Conservation (phyloP, 495 filamentous ascomycete species). For the Aspergillus olivimuriae region DNA sequence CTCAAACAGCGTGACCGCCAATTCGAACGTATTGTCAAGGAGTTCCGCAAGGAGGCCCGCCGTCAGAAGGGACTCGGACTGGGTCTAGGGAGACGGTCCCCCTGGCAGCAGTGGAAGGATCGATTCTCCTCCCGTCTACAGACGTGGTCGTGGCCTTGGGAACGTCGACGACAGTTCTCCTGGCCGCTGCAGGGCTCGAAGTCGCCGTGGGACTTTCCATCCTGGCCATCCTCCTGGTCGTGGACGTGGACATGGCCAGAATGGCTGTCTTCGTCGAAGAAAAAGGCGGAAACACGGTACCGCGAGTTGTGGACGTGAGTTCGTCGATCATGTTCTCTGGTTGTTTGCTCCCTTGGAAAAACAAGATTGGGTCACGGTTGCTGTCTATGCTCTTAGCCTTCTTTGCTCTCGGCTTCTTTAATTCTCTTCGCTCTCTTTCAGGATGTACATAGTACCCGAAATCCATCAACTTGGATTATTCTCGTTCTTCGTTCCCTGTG, state of each 20-base stretch:
- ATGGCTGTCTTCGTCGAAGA: too few relatives aligned
- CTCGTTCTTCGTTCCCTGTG: too few relatives aligned
- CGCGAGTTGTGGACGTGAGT: constrained; percentile 23
- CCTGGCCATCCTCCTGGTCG: constrained; percentile 2
- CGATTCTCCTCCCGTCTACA: not conserved
- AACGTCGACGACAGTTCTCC: not conserved
- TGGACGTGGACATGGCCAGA: constrained; percentile 29
- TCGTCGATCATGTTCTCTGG: not conserved
- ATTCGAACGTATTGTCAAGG: constrained; percentile 31
- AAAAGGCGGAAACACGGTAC: constrained; percentile 8
- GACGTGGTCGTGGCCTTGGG: not conserved
- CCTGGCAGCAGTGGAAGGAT: constrained; percentile 15
- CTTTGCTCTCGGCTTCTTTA: too few relatives aligned
- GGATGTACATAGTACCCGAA: too few relatives aligned
- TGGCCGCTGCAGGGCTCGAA: not conserved
- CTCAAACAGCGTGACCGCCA: constrained; percentile 27
- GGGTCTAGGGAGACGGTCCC: constrained; percentile 7
- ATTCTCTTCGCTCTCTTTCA: too few relatives aligned
- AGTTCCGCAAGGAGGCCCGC: constrained; percentile 20
- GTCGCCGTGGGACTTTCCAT: not conserved
- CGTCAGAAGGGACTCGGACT: too few relatives aligned
- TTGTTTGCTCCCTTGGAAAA: too few relatives aligned
- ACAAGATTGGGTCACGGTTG: too few relatives aligned
- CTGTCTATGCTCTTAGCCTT: too few relatives aligned
- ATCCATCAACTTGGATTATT: too few relatives aligned